Base-by-base conservation (phyloP, 2,329 filamentous ascomycete genomes). In the Neoascochyta sp. region DNA sequence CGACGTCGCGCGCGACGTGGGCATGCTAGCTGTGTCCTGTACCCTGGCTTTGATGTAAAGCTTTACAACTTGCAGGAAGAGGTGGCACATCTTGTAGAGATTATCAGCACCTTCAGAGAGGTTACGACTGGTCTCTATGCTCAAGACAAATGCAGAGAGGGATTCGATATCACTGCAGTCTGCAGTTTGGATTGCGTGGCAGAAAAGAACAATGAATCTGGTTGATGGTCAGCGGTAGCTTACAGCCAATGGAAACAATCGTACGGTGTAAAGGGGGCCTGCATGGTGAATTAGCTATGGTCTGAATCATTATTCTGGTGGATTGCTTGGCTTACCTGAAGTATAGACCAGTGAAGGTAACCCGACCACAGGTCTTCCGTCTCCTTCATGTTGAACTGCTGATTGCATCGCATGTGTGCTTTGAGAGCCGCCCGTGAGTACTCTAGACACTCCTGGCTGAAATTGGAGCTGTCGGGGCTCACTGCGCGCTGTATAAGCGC, bases 31-130 rank as follows among this genome's bases (percentile, higher is more conserved):
- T 7, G 20, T 62, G 27, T 75, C 69, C 42, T 62, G 64, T 11
- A 16, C 62, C 47, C 78, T 80, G 15, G 78, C 73, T 46, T 81
- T 74, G 5, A 81, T 66, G 42, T 83, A 83, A 4, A 81, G 60
- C 24, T 66, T 67, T 5, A 79, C 77, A 5, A 83, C 75, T 32
- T 75, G 75, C 37, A 71, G 69, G 52, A 83, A 76, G 15, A 82
- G 70, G 19, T 73, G 69, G 43, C 75, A 81, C 16, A 83, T 67
- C n/a, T 70, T 73, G 46, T 78, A 73, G 9, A 83, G 65, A 47
- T 77, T 78, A 16, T 74, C 69, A 13, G 78, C 70, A 2, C 75
- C 72, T 47, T 80, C 74, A 1, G 78, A 81, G 3, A 72, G 62
- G 4, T 66, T 64, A 24, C 67, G 67, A 3, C 70, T 67, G 0